Base-by-base conservation (phyloP, 352 stramenopile species). In the Phytophthora pisi region DNA sequence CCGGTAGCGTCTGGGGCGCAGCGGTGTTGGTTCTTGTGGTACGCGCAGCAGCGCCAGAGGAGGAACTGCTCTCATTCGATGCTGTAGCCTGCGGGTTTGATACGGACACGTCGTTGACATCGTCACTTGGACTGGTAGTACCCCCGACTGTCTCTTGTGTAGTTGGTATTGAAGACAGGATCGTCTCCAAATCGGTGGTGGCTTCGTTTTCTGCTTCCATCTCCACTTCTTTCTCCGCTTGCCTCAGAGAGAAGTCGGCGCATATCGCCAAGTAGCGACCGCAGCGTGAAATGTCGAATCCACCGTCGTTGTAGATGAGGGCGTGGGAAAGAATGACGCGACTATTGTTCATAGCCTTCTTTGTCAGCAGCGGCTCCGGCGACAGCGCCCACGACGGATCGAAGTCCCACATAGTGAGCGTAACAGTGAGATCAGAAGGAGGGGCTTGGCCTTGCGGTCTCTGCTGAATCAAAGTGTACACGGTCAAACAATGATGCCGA, bases 261-360 rank as follows among this genome's bases (percentile, higher is more conserved):
- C 96, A 99, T 49, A 97, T 97, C 42, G 93, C 95, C 34, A 99
- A 84, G 50, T 97, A 96, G 24, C 91, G 92, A 2, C 97, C 97
- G 68, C 97, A 98, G 16, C 86, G 82, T 15, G 96, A 98, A 45
- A 99, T 90, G 77, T 99, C 97, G 77, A 99, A 98, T 38, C 97
- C 97, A 51, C 97, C 96, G 73, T 99, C 96, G 68, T 99, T 99
- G 77, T 99, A 99, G 28, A 99, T 90, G 54, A 99, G 84, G 4
- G 97, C 94, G 58, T 97, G 89, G 1, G 90, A 94, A 45, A 98
- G 71, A 62, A 96, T 85, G 0, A 91, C 74, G 9, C 85, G 86
- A 26, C 86, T 91, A 62, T 93, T 92, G 57, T 90, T 82, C 88
- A 96, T 96, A 9, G 88, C 88, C 56, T 93, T 93, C 58, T 90